Evolutionary conservation across 164 flowering plant genomes (phyloP), one percentile per base, ranked within the genome.

Genomic region (Chloranthus sessilifolius): DNA sequence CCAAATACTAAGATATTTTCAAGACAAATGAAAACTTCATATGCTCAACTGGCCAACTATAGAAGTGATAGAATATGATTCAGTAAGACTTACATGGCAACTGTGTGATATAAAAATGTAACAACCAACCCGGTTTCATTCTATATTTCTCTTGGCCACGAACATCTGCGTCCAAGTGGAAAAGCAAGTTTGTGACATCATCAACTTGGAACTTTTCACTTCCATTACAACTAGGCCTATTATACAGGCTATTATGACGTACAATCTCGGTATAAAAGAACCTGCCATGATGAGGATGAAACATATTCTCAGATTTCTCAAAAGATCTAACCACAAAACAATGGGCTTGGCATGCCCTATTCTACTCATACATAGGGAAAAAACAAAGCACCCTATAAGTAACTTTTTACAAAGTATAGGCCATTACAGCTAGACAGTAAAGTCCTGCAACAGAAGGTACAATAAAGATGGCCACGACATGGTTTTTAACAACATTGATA

Each of bases 91-190:
- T 72, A 92, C 99, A 92, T 57, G 99, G 99, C 60, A 84, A 56
- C 67, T 92, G 97, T 5, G 97, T 79, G 52, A 88, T 72, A 65
- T 92, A 92, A 22, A 92, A 43, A 71, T 92, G 99, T 20, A 92
- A 70, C 26, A 72, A 55, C 85, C 81, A 88, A 12, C 92, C 95
- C 3, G 45, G 62, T 68, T 59, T 77, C 60, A 92, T 21, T 50
- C 12, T 72, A 59, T 64, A 82, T 61, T 77, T 81, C 36, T 52
- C 57, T 43, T 56, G 50, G 24, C 67, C 67, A 33, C 24, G 16
- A 40, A 41, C 44, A 55, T 72, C 65, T n/a, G 46, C 24, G 15
- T 68, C 81, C 60, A 69, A 34, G 30, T 52, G 48, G 36, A 79
- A 56, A 52, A 75, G 40, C 6, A 53, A 69, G 61, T 62, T 44